Conservation (phyloP, 345 rosid species). For the Carallia brachiata region DNA sequence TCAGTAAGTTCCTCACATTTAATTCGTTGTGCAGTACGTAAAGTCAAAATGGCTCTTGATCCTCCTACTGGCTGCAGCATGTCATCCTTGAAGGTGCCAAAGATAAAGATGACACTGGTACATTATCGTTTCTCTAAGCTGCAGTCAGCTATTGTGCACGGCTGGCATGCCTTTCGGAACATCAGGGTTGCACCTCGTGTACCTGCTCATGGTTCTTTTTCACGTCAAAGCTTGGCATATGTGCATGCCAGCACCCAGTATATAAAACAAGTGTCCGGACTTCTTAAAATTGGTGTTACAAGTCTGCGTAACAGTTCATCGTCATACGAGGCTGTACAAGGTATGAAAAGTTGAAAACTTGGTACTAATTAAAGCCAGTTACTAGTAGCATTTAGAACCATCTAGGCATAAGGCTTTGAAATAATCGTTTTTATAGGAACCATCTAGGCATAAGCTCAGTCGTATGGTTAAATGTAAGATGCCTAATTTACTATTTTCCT, state of each 20-base stretch:
- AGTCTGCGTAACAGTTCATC: slow-evolving; percentile 87
- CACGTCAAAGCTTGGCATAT: slow-evolving; percentile 88
- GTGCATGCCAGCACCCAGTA: slow-evolving; percentile 91
- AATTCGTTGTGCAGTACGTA: slow-evolving; percentile 62
- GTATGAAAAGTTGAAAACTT: slow-evolving; percentile 31
- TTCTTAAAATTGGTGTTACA: slow-evolving; percentile 83
- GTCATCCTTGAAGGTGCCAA: slow-evolving; percentile 58
- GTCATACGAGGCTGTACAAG: slow-evolving; percentile 85
- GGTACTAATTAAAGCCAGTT: not conserved
- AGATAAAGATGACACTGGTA: slow-evolving; percentile 53
- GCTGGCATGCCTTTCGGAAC: slow-evolving; percentile 74
- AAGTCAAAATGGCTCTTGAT: slow-evolving; percentile 71
- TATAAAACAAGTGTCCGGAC: slow-evolving; percentile 91
- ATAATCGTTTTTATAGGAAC: too few relatives aligned
- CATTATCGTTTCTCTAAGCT: slow-evolving; percentile 59
- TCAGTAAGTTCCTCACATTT: not conserved
- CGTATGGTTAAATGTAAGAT: not conserved
- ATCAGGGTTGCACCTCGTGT: slow-evolving; percentile 55
- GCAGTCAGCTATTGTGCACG: slow-evolving; percentile 52
- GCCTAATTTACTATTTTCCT: not conserved
- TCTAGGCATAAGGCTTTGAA: not conserved
- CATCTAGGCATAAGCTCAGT: too few relatives aligned
- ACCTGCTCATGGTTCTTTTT: slow-evolving; percentile 68
- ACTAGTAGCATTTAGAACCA: not conserved
- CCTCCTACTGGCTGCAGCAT: slow-evolving; percentile 84